Evolutionary conservation across 176 grass and related monocot genomes (phyloP).

Genomic region (Elymus sibiricus): DNA sequence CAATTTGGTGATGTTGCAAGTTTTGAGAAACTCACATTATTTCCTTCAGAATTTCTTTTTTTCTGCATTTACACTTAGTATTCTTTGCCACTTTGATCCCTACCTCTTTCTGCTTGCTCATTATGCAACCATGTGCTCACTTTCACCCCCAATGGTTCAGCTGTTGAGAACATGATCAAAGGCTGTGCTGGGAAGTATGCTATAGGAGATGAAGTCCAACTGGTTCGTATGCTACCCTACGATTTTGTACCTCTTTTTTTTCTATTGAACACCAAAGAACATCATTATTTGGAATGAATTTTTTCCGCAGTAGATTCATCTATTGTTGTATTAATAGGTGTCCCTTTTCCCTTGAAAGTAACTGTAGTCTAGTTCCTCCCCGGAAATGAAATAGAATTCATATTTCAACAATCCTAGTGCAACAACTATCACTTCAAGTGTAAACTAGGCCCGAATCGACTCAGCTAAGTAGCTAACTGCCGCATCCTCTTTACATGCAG

Average conservation of each 20-base stretch:
- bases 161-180: constrained; percentile 67
- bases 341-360: background rate
- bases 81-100: background rate
- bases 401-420: background rate
- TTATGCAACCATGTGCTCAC: constrained; percentile 7
- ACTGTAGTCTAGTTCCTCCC: too few species aligned
- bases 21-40: background rate
- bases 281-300: background rate
- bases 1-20: too few species aligned
- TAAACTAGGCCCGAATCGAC: background rate
- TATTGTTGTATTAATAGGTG: background rate
- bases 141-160: constrained; percentile 29
- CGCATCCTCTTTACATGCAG: constrained; percentile 44
- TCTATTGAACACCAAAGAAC: background rate
- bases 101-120: background rate
- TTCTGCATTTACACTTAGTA: background rate
- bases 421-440: background rate
- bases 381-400: too few species aligned
- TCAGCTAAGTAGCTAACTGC: background rate
- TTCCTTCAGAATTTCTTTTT: background rate
- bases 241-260: background rate
- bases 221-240: constrained; percentile 42
- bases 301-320: background rate
- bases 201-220: constrained; percentile 69
- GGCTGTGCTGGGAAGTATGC: constrained; percentile 62